Base-by-base conservation (phyloP, 441 rosid genomes). In the Jatropha multifida region DNA sequence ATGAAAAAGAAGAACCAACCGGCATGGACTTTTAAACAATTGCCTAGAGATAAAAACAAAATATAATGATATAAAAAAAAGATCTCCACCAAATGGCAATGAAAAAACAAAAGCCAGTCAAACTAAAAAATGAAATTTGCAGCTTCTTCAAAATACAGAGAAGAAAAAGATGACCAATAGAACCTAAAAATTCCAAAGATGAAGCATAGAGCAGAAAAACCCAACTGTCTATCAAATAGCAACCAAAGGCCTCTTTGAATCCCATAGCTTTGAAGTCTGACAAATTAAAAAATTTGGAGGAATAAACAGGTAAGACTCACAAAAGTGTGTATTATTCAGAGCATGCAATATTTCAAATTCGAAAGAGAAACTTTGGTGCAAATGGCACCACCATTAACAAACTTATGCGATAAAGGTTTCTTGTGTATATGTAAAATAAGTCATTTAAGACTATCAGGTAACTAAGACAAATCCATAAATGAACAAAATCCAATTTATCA, bases 31-130 rank as follows among this genome's bases (percentile, higher is more conserved):
- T 63, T 54, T n/a, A 12, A 12, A 42, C 42, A 69, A 52, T 49
- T 6, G 68, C 3, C 10, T 49, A 6, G 46, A 74, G 26, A 54
- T 8, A 6, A 4, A n/a, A 14, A 4, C 14, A 54, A 54, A 54
- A 51, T 13, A 46, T 32, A 44, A 44, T 44, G 6, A 44, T 44
- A 6, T 44, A 15, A 51, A 51, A 38, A 49, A 51, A 46, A 54
- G 32, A 62, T 63, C 44, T 59, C 68, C 56, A n/a, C 63, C 52
- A 75, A 59, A 32, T 8, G 72, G 56, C 4, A 27, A 15, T 2
- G 20, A 49, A n/a, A 44, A 65, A 4, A 14, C 54, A 62, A 67
- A 72, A 70, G 64, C 56, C 12, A 65, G 14, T 42, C 73, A 73
- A 55, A 65, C 67, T 20, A 3, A 23, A 70, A n/a, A 37, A 52